Conservation (phyloP, 495 filamentous ascomycete species). For the Penicillium riverlandense region DNA sequence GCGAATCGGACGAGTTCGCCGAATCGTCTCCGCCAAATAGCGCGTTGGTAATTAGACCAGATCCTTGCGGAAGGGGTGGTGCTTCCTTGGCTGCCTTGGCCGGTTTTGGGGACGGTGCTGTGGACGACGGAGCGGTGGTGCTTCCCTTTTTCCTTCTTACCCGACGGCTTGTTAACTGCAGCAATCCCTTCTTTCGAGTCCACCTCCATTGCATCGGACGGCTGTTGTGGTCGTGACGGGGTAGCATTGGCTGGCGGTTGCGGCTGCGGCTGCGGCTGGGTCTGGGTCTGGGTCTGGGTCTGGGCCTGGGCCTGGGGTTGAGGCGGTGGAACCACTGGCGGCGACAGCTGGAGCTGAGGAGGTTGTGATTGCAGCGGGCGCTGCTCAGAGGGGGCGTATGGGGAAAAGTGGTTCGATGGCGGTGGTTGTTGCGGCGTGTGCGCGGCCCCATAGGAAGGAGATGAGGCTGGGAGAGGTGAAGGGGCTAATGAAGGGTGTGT, state of each 20-base stretch:
- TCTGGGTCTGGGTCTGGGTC: slow-evolving; percentile 2
- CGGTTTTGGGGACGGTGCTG: slow-evolving; percentile 54
- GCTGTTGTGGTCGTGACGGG: slow-evolving; percentile 13
- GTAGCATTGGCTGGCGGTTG: slow-evolving; percentile 9
- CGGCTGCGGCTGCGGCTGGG: background rate
- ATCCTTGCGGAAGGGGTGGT: slow-evolving; percentile 54
- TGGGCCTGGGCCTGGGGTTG: slow-evolving; percentile 14
- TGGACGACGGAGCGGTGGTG: slow-evolving; percentile 45
- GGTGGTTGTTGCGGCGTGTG: slow-evolving; percentile 16
- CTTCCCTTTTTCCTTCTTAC: slow-evolving; percentile 33
- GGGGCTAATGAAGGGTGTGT: slow-evolving; percentile 21
- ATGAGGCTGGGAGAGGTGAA: slow-evolving; percentile 17
- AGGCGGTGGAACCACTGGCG: slow-evolving; percentile 9
- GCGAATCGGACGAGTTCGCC: slow-evolving; percentile 30
- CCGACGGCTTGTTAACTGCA: slow-evolving; percentile 6
- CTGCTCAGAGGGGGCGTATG: slow-evolving; percentile 22
- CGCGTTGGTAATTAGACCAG: slow-evolving; percentile 58
- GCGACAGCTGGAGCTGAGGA: slow-evolving; percentile 13
- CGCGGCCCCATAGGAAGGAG: slow-evolving; percentile 16
- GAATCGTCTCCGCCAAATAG: slow-evolving; percentile 49
- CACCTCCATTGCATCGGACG: slow-evolving; percentile 29
- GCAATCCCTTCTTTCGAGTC: slow-evolving; percentile 16
- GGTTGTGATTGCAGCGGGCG: slow-evolving; percentile 13
- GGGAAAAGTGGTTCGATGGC: slow-evolving; percentile 20
- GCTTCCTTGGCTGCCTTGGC: slow-evolving; percentile 44